Evolutionary conservation across 768 basidiomycete species (phyloP).

Genomic region (Termitomyces sp.): DNA sequence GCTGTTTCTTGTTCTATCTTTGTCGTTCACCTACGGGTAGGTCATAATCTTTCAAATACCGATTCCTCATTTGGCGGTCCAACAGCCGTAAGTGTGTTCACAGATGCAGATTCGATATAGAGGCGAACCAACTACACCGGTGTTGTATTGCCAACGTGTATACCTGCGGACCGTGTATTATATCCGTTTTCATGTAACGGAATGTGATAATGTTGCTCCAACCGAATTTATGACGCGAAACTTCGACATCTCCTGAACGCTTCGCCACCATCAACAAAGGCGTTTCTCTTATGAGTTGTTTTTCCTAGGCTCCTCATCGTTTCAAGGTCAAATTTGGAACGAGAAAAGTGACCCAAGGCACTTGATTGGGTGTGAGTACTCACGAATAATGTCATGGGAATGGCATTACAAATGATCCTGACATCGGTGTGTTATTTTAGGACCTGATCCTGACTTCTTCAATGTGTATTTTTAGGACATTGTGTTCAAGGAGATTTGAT

Average conservation of each 20-base stretch:
- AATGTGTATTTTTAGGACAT: neutral
- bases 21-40: neutral
- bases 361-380: neutral
- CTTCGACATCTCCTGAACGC: neutral
- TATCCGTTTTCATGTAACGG: neutral
- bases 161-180: neutral
- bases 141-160: neutral
- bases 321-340: neutral
- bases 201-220: neutral
- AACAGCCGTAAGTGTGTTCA: neutral
- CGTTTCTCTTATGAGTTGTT: neutral
- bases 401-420: neutral
- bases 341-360: neutral
- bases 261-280: no score
- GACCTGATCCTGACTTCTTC: neutral
- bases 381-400: neutral
- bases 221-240: neutral
- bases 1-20: neutral
- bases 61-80: neutral
- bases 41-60: neutral
- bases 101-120: neutral
- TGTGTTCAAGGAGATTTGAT: neutral
- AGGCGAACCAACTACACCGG: neutral
- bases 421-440: neutral
- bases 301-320: neutral